These are phyloP conservation scores for Podospora anserina DNA, from an alignment of 495 filamentous ascomycete genomes.

Conservation along the genomic window DNA sequence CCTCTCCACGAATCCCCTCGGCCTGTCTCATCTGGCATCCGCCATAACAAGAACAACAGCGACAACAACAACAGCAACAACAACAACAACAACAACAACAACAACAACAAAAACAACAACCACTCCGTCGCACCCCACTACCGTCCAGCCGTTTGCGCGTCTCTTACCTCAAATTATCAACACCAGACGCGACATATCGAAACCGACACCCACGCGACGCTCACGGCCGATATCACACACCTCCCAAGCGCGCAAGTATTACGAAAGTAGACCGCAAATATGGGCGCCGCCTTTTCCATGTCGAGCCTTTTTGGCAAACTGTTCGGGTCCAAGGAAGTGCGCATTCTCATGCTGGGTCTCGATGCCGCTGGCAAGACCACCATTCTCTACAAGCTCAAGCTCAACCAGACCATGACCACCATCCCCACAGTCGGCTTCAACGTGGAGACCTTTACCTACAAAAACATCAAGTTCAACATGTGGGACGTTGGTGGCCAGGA, in stretches of 20 bases:
- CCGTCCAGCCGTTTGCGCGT: neutral
- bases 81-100: neutral
- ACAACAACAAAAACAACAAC: neutral
- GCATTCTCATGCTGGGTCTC: conserved; percentile 93
- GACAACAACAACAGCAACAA: neutral
- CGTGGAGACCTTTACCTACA: conserved; percentile 98
- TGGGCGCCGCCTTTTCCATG: conserved; percentile 29
- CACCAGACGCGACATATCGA: neutral
- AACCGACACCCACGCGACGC: neutral
- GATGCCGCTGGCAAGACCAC: conserved; percentile 99
- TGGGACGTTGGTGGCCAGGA: conserved; percentile 99
- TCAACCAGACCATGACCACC: conserved; percentile 97
- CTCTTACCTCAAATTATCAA: neutral
- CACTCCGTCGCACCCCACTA: too few relatives aligned
- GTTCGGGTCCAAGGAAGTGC: conserved; percentile 98
- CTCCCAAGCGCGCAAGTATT: conserved; percentile 7
- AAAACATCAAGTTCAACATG: conserved; percentile 99
- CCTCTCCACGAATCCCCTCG: neutral
- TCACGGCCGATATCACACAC: neutral
- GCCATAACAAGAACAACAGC: neutral
- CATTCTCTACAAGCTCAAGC: conserved; percentile 99
- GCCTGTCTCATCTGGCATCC: neutral
- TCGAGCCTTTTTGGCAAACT: conserved; percentile 70
- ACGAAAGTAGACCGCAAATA: conserved; percentile 12
- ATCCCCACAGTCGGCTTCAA: conserved; percentile 99